phyloP scores from a whole-genome alignment of 2,329 filamentous ascomycete genomes.

The Paraconiothyrium brasiliense region DNA sequence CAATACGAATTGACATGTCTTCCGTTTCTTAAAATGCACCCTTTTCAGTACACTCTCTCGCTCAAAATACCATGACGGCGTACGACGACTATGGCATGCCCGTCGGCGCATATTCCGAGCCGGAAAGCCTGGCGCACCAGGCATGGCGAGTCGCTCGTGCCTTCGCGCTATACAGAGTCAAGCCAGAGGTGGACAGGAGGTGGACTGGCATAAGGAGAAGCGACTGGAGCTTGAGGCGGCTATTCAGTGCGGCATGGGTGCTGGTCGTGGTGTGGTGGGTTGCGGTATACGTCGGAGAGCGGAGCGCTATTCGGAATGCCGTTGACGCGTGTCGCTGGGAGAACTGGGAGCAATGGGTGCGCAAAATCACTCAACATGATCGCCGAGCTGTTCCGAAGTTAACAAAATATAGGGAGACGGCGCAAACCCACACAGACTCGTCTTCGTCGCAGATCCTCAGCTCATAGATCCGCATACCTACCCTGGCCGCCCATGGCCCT shows the following conservation, averaged over 20 bases:
- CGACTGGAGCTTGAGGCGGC: constrained; percentile 36
- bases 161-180: constrained; percentile 42
- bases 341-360: constrained; percentile 92
- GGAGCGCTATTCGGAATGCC: constrained; percentile 75
- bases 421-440: constrained; percentile 82
- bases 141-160: constrained; percentile 40
- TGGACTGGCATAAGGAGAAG: constrained; percentile 23
- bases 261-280: constrained; percentile 79
- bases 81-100: constrained; percentile 53
- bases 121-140: constrained; percentile 45
- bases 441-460: constrained; percentile 89
- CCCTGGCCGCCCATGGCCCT: constrained; percentile 79
- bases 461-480: constrained; percentile 96
- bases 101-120: constrained; percentile 48
- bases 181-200: constrained; percentile 32
- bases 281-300: constrained; percentile 85
- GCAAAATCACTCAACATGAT: constrained; percentile 25
- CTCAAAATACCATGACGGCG: constrained; percentile 41
- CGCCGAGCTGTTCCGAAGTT: constrained; percentile 20
- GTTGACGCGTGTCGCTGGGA: constrained; percentile 81
- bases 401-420: constrained; percentile 69
- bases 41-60: constrained; percentile 23
- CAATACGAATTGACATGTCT: constrained; percentile 19
- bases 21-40: constrained; percentile 39
- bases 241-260: constrained; percentile 50